Evolutionary conservation across 2,329 filamentous ascomycete species (phyloP), one percentile per base, ranked within the genome.

Genomic region (Colletotrichum truncatum): DNA sequence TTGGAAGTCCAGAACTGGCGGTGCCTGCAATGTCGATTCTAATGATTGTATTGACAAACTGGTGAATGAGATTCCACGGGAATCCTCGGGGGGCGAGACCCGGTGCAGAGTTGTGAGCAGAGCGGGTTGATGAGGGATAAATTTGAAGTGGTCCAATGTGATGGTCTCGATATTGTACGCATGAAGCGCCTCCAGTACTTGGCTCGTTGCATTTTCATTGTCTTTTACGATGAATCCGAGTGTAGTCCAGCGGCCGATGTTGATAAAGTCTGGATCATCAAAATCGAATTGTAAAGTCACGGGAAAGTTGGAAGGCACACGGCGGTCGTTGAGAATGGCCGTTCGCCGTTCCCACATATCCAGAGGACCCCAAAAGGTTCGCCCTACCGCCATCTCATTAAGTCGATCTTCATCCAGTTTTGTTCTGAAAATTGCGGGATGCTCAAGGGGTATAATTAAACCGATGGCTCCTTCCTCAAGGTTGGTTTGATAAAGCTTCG

Each of bases 141-240:
- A 73, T 2, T 70, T 71, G 59, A 92, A 86, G 1, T 76, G 70
- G 8, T 77, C 36, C 32, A 72, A 18, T 76, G 72, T 32, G 30
- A 82, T 72, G 14, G 90, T 78, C 0, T 78, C 73, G 51, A 97
- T 83, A 64, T 97, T 97, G 78, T 91, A 91, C 68, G 97, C 92
- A 10, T 82, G 79, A 1, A 98, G 80, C 1, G 86, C 86, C 8
- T 79, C 73, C 4, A 82, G 78, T 18, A 91, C 78, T 1, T 77
- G 69, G 1, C 74, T 68, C 70, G 85, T 84, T 3, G 70, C 66
- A 1, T 72, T 67, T 1, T 75, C 68, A 3, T 66, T 54, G 3
- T 62, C 69, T 2, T 74, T 60, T 4, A 89, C 72, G 0, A 77
- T 70, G n/a, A 89, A 71, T 49, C 81, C 78, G 60, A 88, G 84